Evolutionary conservation across 1,284 basidiomycete genomes (phyloP), one percentile per base, ranked within the genome.

Genomic region (Singerocomus inundabilis): DNA sequence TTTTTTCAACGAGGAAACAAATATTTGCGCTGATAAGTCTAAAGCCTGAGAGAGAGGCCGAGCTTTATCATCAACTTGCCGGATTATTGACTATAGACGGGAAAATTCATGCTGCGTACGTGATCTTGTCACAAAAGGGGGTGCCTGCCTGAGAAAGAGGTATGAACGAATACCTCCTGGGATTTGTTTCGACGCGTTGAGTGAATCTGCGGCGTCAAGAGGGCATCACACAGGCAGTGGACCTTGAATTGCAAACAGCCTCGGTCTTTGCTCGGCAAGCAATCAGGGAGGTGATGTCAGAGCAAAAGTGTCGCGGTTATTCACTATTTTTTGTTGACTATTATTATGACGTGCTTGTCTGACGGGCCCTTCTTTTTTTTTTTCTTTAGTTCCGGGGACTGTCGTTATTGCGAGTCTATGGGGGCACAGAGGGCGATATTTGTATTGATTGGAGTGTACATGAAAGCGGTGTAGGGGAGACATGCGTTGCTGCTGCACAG

Each of bases 11-110:
- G 25, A 36, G 34, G 39, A 33, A 35, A 48, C 47, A 52, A 44
- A 51, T 46, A 53, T 46, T 53, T 42, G 46, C 40, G 42, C 44
- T 46, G 51, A 57, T 44, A 46, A 63, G 52, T 48, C 48, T 53
- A 56, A 52, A 55, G 58, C 60, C 51, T 66, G 64, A 56, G 66
- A 62, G 55, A 53, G 40, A 54, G 38, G n/a, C n/a, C n/a, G n/a
- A 50, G 46, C 40, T 29, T 30, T 35, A 35, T 13, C 25, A 42
- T 43, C 36, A 44, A 46, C 25, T 30, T 29, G 18, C 24, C 49
- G 61, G 59, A 51, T 51, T 44, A 40, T 46, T 44, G 40, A 29
- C 42, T 46, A 51, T 44, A 48, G 46, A 44, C 33, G 65, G 45
- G 34, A 35, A 39, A 26, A 54, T 30, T n/a, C 30, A 44, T 48